Evolutionary conservation across 352 stramenopile genomes (phyloP).

Genomic region (Pythium biforme): DNA sequence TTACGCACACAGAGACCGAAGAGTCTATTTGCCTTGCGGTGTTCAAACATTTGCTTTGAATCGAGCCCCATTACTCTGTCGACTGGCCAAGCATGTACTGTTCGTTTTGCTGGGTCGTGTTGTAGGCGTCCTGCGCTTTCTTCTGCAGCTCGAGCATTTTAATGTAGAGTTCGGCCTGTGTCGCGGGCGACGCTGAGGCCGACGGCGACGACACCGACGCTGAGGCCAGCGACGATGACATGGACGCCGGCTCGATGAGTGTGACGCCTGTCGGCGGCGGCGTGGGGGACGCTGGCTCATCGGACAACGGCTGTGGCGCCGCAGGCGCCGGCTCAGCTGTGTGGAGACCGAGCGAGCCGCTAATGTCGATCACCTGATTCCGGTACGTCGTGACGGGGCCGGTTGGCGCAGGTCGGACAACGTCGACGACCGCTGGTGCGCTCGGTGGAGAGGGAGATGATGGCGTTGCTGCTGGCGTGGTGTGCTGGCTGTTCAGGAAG

Average conservation of each 20-base stretch:
- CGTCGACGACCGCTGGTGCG: not conserved
- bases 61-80: not conserved
- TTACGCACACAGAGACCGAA: too few species aligned
- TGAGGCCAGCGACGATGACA: not conserved
- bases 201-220: not conserved
- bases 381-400: conserved; percentile 1
- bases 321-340: not conserved
- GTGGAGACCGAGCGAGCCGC: conserved; percentile 4
- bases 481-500: not conserved
- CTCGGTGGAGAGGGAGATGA: not conserved
- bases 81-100: conserved; percentile 30
- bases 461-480: not conserved
- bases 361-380: conserved; percentile 6
- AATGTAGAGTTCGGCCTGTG: conserved; percentile 24
- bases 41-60: too few species aligned
- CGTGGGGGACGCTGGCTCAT: not conserved
- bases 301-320: too few species aligned
- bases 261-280: not conserved
- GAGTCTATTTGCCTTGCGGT: too few species aligned
- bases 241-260: not conserved
- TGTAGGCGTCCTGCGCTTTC: conserved; percentile 50
- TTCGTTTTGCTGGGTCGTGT: conserved; percentile 47
- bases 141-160: conserved; percentile 52
- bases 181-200: not conserved
- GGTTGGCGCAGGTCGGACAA: not conserved